These are phyloP conservation scores for Botryotinia narcissicola DNA, from an alignment of 2,329 filamentous ascomycete genomes.

Conservation along the genomic window DNA sequence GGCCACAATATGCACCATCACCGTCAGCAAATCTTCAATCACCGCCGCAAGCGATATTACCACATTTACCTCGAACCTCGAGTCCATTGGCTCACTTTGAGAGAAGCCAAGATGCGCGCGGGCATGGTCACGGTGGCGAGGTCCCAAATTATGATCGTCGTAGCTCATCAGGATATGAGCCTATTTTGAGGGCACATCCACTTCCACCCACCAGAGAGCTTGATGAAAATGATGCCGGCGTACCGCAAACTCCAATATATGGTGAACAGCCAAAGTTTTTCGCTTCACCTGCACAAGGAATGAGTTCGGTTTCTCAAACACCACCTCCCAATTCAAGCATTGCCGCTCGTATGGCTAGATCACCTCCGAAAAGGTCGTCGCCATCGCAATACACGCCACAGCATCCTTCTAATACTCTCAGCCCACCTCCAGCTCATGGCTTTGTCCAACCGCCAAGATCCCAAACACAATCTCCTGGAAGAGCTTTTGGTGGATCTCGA, in stretches of 20 bases:
- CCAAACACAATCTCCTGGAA: slow-evolving; percentile 62
- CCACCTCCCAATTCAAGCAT: slow-evolving; percentile 47
- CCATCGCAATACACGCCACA: slow-evolving; percentile 53
- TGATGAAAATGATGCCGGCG: slow-evolving; percentile 52
- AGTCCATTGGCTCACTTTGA: slow-evolving; percentile 64
- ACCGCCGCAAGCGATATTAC: slow-evolving; percentile 46
- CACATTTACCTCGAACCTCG: slow-evolving; percentile 62
- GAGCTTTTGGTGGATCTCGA: slow-evolving; percentile 48
- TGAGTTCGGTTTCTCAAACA: slow-evolving; percentile 44
- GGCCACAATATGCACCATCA: slow-evolving; percentile 33
- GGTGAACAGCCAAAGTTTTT: slow-evolving; percentile 27
- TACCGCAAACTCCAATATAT: slow-evolving; percentile 31
- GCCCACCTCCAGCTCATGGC: slow-evolving; percentile 20
- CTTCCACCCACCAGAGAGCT: slow-evolving; percentile 61
- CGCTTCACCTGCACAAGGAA: slow-evolving; percentile 37
- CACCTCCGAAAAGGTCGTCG: slow-evolving; percentile 54
- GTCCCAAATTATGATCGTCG: slow-evolving; percentile 47
- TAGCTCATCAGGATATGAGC: slow-evolving; percentile 54
- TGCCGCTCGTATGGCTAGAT: slow-evolving; percentile 46
- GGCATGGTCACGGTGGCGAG: slow-evolving; percentile 39
- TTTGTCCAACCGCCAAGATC: slow-evolving; percentile 58
- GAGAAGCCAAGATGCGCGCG: slow-evolving; percentile 38
- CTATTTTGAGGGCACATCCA: slow-evolving; percentile 49
- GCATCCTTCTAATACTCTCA: slow-evolving; percentile 32
- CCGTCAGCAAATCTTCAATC: slow-evolving; percentile 36